These are phyloP conservation scores for Neofusicoccum sp. DNA, from an alignment of 2,329 filamentous ascomycete species.

Conservation along the genomic window DNA sequence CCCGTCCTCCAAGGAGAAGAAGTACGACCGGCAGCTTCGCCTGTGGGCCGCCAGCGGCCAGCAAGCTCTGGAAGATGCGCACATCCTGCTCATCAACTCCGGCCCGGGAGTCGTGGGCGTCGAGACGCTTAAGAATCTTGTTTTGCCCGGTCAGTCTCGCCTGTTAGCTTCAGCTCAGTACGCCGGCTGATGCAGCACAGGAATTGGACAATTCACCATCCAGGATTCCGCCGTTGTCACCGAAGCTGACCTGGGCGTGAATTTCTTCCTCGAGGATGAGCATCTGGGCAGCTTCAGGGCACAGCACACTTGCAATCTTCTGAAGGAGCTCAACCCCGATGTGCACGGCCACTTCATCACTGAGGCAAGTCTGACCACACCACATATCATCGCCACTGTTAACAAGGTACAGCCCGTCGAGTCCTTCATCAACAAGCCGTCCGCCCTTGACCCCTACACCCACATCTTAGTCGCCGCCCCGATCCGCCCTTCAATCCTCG, in stretches of 20 bases:
- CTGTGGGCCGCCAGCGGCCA: conserved; percentile 94
- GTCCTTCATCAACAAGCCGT: conserved; percentile 42
- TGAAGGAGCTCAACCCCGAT: conserved; percentile 89
- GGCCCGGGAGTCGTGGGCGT: conserved; percentile 83
- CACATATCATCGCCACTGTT: conserved; percentile 7
- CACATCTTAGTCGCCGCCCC: conserved; percentile 63
- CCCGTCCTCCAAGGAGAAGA: conserved; percentile 51
- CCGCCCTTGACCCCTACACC: conserved; percentile 51
- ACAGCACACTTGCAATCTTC: conserved; percentile 70
- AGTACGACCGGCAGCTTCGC: conserved; percentile 91
- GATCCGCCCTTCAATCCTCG: conserved; percentile 52
- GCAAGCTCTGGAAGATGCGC: conserved; percentile 81
- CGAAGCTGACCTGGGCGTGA: conserved; percentile 84
- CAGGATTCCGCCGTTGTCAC: conserved; percentile 75
- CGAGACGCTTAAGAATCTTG: conserved; percentile 95
- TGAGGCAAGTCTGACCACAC: conserved; percentile 43
- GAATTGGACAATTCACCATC: conserved; percentile 89
- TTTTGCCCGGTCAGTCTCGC: conserved; percentile 66
- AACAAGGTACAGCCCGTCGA: conserved; percentile 40
- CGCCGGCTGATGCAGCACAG: conserved; percentile 38
- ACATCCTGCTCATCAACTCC: conserved; percentile 87
- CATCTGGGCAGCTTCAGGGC: conserved; percentile 76
- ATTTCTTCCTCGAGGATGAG: conserved; percentile 88
- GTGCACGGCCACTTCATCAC: conserved; percentile 71
- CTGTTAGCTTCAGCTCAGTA: background rate